Evolutionary conservation across 192 early-diverging fungal genomes (phyloP).

Genomic region (Neocallimastix lanati): DNA sequence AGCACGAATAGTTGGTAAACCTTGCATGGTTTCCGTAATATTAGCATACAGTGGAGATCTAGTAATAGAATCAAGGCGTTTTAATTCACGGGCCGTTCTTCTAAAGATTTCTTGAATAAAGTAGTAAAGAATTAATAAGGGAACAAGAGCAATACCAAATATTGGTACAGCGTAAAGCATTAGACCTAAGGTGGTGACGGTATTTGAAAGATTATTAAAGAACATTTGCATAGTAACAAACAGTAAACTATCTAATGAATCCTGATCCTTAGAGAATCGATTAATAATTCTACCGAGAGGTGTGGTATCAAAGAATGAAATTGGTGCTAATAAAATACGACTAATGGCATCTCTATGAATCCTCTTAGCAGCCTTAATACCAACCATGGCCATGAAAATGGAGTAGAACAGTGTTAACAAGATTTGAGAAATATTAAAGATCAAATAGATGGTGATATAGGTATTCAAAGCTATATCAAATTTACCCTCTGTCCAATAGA

Average conservation of each 20-base stretch:
- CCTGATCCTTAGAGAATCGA: constrained; percentile 74
- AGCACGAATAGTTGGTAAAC: constrained; percentile 46
- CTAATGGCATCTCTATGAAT: neutral
- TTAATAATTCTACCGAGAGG: constrained; percentile 73
- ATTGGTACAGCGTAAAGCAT: constrained; percentile 30
- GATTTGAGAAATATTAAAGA: neutral
- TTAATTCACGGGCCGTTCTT: constrained; percentile 63
- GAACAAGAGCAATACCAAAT: constrained; percentile 52
- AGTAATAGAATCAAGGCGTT: constrained; percentile 62
- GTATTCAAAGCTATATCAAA: neutral
- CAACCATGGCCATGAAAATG: neutral
- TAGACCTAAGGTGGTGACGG: neutral
- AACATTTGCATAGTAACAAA: neutral
- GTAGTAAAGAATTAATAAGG: constrained; percentile 58
- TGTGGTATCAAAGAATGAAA: constrained; percentile 20
- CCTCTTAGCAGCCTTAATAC: neutral
- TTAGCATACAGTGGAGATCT: constrained; percentile 59
- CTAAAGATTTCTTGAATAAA: constrained; percentile 46
- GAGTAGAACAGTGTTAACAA: neutral
- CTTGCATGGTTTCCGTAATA: constrained; percentile 70
- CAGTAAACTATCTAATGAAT: constrained; percentile 57
- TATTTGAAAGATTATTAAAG: neutral
- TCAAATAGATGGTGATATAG: neutral
- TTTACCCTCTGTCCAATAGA: neutral
- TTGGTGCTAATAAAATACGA: neutral